Evolutionary conservation across 305 asterid genomes (phyloP).

Genomic region (Fraxinus paxiana): DNA sequence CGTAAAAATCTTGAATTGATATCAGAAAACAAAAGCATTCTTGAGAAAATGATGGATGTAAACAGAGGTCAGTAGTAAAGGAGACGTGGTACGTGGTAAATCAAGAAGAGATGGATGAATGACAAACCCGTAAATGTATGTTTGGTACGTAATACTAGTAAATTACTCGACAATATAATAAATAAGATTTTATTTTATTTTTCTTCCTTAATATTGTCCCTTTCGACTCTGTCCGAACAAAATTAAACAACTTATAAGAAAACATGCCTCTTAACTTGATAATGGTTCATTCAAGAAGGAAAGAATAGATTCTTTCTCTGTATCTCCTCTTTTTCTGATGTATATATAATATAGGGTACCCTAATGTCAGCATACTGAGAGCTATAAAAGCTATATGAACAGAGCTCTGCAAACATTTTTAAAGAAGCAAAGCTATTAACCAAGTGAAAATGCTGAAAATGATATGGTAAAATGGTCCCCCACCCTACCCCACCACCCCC

Average conservation of each 20-base stretch:
- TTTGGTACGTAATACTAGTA: background rate
- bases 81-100: background rate
- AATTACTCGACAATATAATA: background rate
- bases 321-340: slow-evolving; percentile 28
- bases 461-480: slow-evolving; percentile 42
- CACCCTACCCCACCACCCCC: slow-evolving; percentile 17
- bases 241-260: slow-evolving; percentile 18
- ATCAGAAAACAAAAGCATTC: slow-evolving; percentile 5
- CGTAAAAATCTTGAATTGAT: slow-evolving; percentile 11
- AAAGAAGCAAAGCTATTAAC: slow-evolving; percentile 35
- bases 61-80: background rate
- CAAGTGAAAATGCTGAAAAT: slow-evolving; percentile 42
- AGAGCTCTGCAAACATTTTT: slow-evolving; percentile 34
- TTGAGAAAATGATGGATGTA: background rate
- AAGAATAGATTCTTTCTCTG: slow-evolving; percentile 55
- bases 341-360: slow-evolving; percentile 23
- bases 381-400: slow-evolving; percentile 50
- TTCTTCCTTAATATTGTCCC: background rate
- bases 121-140: background rate
- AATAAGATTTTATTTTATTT: background rate
- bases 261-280: slow-evolving; percentile 46
- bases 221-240: background rate
- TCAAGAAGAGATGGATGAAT: background rate
- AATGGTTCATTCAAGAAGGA: slow-evolving; percentile 37
- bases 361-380: slow-evolving; percentile 46